Base-by-base conservation (phyloP, 2,329 filamentous ascomycete genomes). In the Clarireedia hainanense region DNA sequence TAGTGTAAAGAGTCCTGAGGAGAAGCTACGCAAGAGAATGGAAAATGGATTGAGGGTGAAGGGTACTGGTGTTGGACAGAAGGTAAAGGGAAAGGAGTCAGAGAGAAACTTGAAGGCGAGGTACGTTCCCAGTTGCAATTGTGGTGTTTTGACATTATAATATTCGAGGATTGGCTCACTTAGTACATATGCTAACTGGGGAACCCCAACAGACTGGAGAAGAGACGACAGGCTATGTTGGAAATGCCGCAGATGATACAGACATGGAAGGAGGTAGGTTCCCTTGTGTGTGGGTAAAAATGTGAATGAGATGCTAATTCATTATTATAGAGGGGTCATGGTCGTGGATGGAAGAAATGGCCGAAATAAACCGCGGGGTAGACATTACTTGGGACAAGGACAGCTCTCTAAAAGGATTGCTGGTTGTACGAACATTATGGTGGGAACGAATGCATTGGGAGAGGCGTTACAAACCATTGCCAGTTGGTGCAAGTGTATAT, bases 61-160 rank as follows among this genome's bases (percentile, higher is more conserved):
- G 81, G 92, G 92, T 65, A 97, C 92, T 1, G 92, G 94, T 78
- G 84, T 90, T 63, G 92, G 91, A 57, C 85, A 96, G 74, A 85
- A 80, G 73, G 92, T 96, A 71, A 99, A 97, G 86, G 94, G 94
- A 72, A 92, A 96, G 74, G 80, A 84, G 65, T 89, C 91, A 83
- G 94, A 99, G 78, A 83, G 94, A 70, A 87, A 86, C 67, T 76
- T 96, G 76, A 85, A 88, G 74, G 78, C 80, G 59, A 84, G 85
- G 78, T 83, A 83, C 61, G 82, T 77, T 54, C 55, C 60, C 45
- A 20, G 10, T 45, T 24, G 26, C 37, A 9, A n/a, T 27, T 60
- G 26, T 46, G 40, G 20, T 30, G 26, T 70, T 75, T 61, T 15
- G 14, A 26, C 30, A 43, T 50, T 9, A 50, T 54, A 46, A 34